Base-by-base conservation (phyloP, 495 filamentous ascomycete species). In the Aspergillus funiculosus region DNA sequence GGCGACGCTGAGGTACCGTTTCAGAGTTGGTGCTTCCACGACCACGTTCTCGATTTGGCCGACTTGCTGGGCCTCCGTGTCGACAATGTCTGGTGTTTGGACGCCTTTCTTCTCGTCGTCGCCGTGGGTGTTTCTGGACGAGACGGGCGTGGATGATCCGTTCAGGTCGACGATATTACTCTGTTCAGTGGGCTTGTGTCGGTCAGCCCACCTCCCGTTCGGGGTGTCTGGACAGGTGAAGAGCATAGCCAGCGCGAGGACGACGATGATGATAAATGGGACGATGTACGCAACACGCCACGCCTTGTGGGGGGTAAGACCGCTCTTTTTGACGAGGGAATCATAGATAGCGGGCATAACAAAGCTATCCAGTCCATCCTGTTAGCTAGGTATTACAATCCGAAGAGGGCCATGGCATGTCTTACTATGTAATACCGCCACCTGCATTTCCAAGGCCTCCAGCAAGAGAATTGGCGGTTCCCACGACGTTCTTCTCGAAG, bases 401-500 rank as follows among this genome's bases (percentile, higher is more conserved):
- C 10, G 9, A 6, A 6, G 20, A 15, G 6, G 2, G 20, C 1
- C 34, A 27, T 6, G 1, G 25, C 14, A 35, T 5, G 29, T 48
- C 66, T 15, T 57, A 71, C 68, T 80, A 80, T 18, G 76, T 83
- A 54, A 95, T 87, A 34, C 91, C 91, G 46, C 91, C 91, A 47
- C 91, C 91, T 24, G 89, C 79, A 49, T 96, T 97, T 19, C 91
- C 91, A 61, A 84, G 83, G 1, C 91, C 91, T 38, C 79, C 91
- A 6, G 89, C 82, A 1, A 97, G 66, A 3, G 88, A 82, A 57
- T 95, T 97, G 48, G 90, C 87, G 3, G 87, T 87, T 17, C 91
- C 91, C 19, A 97, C 87, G 13, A 96, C 79, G 55, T 88, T 94
- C 71, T 94, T 95, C 68, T 97, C 91, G 54, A 92, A 95, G 73